phyloP scores from a whole-genome alignment of 192 early-diverging fungal genomes.

The Dimargaris xerosporica region DNA sequence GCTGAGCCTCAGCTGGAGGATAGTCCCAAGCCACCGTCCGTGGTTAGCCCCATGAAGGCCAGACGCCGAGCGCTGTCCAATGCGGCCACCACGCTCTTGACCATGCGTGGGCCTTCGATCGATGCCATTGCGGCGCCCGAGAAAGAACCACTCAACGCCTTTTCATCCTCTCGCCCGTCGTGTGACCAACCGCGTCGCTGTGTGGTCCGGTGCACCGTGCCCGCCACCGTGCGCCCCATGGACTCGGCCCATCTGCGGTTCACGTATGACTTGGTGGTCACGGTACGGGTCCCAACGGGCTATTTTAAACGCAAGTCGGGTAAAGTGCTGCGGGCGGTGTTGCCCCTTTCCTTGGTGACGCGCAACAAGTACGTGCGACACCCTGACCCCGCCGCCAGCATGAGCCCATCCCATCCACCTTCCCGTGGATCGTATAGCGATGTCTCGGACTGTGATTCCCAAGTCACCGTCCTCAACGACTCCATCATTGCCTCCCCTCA shows the following conservation, averaged over 20 bases:
- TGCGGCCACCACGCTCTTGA: neutral
- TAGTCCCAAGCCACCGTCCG: neutral
- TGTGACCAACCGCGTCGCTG: constrained; percentile 1
- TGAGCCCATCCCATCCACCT: too few species aligned
- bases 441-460: too few species aligned
- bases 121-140: neutral
- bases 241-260: constrained; percentile 1
- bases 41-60: constrained; percentile 5
- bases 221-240: neutral
- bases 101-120: constrained; percentile 2
- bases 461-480: too few species aligned
- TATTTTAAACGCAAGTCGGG: constrained; percentile 5
- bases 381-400: too few species aligned
- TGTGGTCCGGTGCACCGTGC: neutral
- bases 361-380: neutral
- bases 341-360: constrained; percentile 1
- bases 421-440: too few species aligned
- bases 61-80: constrained; percentile 7
- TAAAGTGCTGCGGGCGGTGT: neutral
- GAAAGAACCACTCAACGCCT: neutral
- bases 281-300: neutral
- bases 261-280: neutral
- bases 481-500: too few species aligned
- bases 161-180: neutral
- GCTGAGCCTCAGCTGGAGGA: constrained; percentile 1